These are phyloP conservation scores for Plasmodium malariae DNA, from an alignment of 169 alveolate species.

Conservation along the genomic window DNA sequence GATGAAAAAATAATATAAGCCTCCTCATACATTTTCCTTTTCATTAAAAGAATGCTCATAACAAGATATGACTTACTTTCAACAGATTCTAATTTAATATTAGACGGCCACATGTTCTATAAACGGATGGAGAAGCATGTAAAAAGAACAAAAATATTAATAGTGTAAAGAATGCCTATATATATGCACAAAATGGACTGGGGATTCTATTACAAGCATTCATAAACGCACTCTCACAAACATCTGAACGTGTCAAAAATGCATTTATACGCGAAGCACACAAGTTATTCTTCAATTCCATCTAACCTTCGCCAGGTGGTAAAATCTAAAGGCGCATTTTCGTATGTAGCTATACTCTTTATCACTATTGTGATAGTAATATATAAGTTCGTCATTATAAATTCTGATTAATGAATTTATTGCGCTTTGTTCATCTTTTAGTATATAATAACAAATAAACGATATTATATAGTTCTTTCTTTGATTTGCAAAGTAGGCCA, in stretches of 20 bases:
- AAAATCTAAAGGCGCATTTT: constrained; percentile 76
- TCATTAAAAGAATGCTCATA: constrained; percentile 63
- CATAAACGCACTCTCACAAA: neutral
- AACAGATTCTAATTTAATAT: constrained; percentile 62
- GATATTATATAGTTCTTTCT: constrained; percentile 68
- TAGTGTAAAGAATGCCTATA: too few species aligned
- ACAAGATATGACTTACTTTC: constrained; percentile 61
- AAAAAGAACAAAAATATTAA: constrained; percentile 4
- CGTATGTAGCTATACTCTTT: constrained; percentile 68
- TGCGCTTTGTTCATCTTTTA: constrained; percentile 71
- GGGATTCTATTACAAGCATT: too few species aligned
- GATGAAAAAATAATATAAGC: constrained; percentile 71
- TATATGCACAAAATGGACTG: too few species aligned
- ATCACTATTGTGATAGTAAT: constrained; percentile 64
- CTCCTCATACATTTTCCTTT: constrained; percentile 75
- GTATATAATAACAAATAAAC: constrained; percentile 63
- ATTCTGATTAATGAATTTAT: constrained; percentile 63
- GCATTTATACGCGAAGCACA: too few species aligned
- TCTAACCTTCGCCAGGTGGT: constrained; percentile 68
- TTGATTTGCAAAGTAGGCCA: constrained; percentile 76
- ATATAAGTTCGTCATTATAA: constrained; percentile 71
- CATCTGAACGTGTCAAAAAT: too few species aligned
- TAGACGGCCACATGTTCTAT: constrained; percentile 78
- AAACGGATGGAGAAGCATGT: neutral
- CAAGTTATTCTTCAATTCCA: too few species aligned